Percentiles rank a stretch among this genome's conserved stretches.
phyloP scores from a whole-genome alignment of 2,329 filamentous ascomycete species.

The Fusarium sp. region DNA sequence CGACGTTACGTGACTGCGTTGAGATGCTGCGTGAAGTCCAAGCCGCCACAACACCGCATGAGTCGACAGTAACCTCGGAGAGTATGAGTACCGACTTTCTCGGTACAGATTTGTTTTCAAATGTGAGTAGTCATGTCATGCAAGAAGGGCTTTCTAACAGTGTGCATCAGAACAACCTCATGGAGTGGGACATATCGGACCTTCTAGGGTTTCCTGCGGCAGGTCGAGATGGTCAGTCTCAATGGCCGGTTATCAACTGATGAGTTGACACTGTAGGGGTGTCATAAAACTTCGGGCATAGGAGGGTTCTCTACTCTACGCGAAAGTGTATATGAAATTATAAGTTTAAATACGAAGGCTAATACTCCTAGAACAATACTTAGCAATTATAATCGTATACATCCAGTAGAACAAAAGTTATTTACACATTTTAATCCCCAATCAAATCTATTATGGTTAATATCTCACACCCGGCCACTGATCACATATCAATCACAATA shows the following conservation, averaged over 20 bases:
- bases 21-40: constrained; percentile 31
- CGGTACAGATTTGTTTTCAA: constrained; percentile 35
- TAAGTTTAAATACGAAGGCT: no score
- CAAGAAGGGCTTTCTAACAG: constrained; percentile 13
- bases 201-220: constrained; percentile 41
- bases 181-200: constrained; percentile 47
- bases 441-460: no score
- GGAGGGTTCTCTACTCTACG: no score
- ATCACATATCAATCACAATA: no score
- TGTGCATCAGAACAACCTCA: constrained; percentile 36
- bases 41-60: constrained; percentile 37
- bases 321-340: no score
- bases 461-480: no score
- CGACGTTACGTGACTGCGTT: constrained; percentile 40
- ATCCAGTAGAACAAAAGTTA: no score
- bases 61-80: constrained; percentile 31
- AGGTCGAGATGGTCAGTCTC: constrained; percentile 9
- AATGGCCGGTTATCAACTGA: constrained; percentile 35
- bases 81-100: constrained; percentile 35
- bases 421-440: no score
- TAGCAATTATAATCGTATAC: no score
- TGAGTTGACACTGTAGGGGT: background rate
- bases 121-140: constrained; percentile 22
- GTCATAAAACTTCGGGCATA: no score
- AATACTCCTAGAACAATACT: no score